Evolutionary conservation across 2,329 filamentous ascomycete species (phyloP), one percentile per base, ranked within the genome.

Genomic region (Diaporthe ilicicola): DNA sequence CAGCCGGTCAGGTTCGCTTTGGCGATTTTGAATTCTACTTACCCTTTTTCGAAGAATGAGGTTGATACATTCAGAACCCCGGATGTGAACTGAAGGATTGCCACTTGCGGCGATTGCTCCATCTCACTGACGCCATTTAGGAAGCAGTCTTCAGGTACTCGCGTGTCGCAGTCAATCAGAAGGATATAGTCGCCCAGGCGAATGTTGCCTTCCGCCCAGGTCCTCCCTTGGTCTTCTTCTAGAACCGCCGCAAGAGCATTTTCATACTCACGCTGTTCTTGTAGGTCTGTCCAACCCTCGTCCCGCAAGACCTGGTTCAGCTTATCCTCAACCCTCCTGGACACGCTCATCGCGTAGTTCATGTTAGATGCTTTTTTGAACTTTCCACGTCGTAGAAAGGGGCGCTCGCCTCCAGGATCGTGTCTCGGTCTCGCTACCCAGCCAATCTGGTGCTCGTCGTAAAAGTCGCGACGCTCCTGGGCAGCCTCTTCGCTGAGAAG

Each of bases 161-260:
- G 91, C 42, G 92, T 94, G 80, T 94, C 92, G 2, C 92, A 94
- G 82, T 94, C 92, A 77, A 94, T 92, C 72, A 95, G 83, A 39
- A 93, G 84, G 72, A 95, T 93, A 80, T 94, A 95, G 81, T 97
- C 94, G 69, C 94, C 94, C 29, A 97, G 85, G 66, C 94, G 93
- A 75, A 97, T 92, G 80, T 96, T 94, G 73, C 94, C 94, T 78
- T 94, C 93, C n/a, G 94, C 93, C 92, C 92, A 93, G 29, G 92
- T 92, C 34, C 91, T 89, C 24, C 90, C 89, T 70, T 93, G 86
- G 10, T 64, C 61, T 61, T 91, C 89, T 55, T 90, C 87, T 42
- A 95, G 85, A 24, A 91, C 88, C 71, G 91, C 87, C 75, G 89
- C 87, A 55, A 95, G 86, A 72, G 89, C 86, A 76, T 85, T 81